Evolutionary conservation across 164 flowering plant species (phyloP), one percentile per base, ranked within the genome.

Genomic region (Saururus chinensis): DNA sequence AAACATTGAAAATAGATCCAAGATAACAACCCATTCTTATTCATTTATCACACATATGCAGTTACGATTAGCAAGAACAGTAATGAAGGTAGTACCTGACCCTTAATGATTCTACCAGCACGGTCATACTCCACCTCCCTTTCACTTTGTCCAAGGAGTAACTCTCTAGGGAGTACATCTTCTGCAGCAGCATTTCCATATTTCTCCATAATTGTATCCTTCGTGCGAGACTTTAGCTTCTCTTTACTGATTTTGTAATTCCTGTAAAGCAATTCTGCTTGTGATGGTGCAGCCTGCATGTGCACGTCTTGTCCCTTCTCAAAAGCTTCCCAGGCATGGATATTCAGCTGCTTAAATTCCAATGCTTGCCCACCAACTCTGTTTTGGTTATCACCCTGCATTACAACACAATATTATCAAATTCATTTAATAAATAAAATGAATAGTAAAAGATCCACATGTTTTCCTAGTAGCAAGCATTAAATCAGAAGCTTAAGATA

Each of bases 81-180:
- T 6, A 30, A 8, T 6, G 4, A 21, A 60, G 25, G 65, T 24
- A 41, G 56, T 76, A 87, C 95, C 92, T 80, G 84, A 11, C 98
- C 96, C 74, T 88, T 85, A 24, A 91, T 80, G 48, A 91, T 73
- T 65, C 98, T 79, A n/a, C 98, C 96, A 74, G 98, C 93, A 57
- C 93, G 92, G 68, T 91, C 98, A 78, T 83, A 82, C 69, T 79
- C 85, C 40, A 77, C 77, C 68, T 79, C 76, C 67, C 71, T 74
- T 63, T 88, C 96, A 76, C 84, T 82, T 74, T 88, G 90, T n/a
- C 96, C 95, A 17, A 87, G 71, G 4, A 87, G 77, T 69, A 87
- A 86, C 59, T 87, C 95, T 54, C 73, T 78, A 40, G 90, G 92
- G 61, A 86, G 65, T 49, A 79, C 80, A 66, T 81, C 92, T 51